Conservation (phyloP, 345 rosid species). For the Garcia nutans region DNA sequence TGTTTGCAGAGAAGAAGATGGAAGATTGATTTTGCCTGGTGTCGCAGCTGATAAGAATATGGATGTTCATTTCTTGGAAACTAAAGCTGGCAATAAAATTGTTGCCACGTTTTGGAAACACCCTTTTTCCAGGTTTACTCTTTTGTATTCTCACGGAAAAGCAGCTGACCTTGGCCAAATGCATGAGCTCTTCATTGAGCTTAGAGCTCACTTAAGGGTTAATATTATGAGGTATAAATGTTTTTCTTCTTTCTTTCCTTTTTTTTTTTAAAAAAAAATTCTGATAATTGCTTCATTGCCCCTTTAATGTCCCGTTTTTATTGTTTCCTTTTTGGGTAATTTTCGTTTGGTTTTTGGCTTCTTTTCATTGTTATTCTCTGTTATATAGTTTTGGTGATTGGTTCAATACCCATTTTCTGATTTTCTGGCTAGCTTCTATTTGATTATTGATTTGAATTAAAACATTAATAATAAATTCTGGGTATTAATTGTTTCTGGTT, state of each 20-base stretch:
- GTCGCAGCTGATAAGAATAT: constrained; percentile 71
- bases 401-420: neutral
- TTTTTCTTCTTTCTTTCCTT: neutral
- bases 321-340: neutral
- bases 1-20: constrained; percentile 55
- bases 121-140: constrained; percentile 85
- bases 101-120: constrained; percentile 95
- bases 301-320: neutral
- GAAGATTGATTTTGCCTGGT: constrained; percentile 62
- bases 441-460: constrained; percentile 5
- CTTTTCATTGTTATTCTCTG: neutral
- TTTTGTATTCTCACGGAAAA: constrained; percentile 93
- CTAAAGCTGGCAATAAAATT: constrained; percentile 74
- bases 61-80: constrained; percentile 73
- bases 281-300: constrained; percentile 8
- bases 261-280: neutral
- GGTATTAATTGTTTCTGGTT: neutral
- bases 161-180: constrained; percentile 98
- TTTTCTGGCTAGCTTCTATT: neutral
- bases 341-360: neutral
- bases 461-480: neutral
- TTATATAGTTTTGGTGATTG: neutral
- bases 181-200: constrained; percentile 93
- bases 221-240: constrained; percentile 79
- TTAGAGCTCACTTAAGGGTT: constrained; percentile 89